Percentiles rank a stretch among this genome's conserved stretches.
Evolutionary conservation across 1,284 basidiomycete genomes (phyloP).

Genomic region (Leccinum laetum): DNA sequence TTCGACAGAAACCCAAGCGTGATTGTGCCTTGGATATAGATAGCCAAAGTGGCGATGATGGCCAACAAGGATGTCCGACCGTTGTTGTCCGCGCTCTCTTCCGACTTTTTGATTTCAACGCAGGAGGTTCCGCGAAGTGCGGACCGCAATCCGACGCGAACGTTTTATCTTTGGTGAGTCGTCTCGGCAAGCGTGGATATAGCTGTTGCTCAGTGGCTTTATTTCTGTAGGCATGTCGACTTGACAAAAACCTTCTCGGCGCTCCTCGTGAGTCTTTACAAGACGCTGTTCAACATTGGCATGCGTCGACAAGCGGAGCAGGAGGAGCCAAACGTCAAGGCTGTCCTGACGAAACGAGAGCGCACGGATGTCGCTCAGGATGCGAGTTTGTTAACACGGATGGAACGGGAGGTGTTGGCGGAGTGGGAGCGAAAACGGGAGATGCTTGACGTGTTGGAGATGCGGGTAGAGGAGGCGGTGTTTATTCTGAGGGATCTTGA

Average conservation of each 20-base stretch:
- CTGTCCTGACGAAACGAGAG: slow-evolving; percentile 77
- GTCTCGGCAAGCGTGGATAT: not conserved
- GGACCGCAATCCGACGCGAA: slow-evolving; percentile 83
- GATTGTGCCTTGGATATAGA: slow-evolving; percentile 45
- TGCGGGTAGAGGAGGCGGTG: slow-evolving; percentile 81
- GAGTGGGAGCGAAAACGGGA: slow-evolving; percentile 71
- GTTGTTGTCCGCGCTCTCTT: slow-evolving; percentile 76
- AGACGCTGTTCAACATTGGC: slow-evolving; percentile 73
- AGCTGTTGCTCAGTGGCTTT: not conserved
- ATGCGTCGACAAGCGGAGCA: slow-evolving; percentile 71
- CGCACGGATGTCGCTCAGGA: slow-evolving; percentile 81
- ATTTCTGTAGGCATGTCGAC: slow-evolving; percentile 72
- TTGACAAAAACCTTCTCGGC: slow-evolving; percentile 77
- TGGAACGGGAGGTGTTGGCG: slow-evolving; percentile 67
- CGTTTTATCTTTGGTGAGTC: slow-evolving; percentile 86
- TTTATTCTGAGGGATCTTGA: slow-evolving; percentile 82
- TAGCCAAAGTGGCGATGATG: slow-evolving; percentile 93
- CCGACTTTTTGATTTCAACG: slow-evolving; percentile 81
- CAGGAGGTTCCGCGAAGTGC: slow-evolving; percentile 91
- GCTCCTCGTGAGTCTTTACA: slow-evolving; percentile 79
- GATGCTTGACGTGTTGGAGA: slow-evolving; percentile 49
- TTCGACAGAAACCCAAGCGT: not conserved
- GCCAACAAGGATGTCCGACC: slow-evolving; percentile 86
- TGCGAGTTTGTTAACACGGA: slow-evolving; percentile 62
- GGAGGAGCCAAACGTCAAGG: slow-evolving; percentile 61